A percentile compares a stretch with the other conserved stretches of the same genome.
Evolutionary conservation across 805 yeast genomes (phyloP).

Genomic region (Pichia kluyveri): DNA sequence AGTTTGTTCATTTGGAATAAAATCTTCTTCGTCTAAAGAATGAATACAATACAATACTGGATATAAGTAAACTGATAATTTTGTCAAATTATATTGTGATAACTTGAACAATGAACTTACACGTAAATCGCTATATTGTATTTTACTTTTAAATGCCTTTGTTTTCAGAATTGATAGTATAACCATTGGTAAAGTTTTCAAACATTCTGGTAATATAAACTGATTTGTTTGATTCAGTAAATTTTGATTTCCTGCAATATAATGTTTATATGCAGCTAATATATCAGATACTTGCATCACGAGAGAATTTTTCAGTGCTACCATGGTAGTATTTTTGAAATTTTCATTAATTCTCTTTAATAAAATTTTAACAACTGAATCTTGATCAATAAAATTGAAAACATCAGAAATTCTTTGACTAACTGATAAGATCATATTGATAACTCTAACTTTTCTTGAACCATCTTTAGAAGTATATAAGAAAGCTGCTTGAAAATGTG

Average conservation of each 20-base stretch:
- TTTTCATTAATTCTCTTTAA: slow-evolving; percentile 38
- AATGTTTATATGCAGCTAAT: slow-evolving; percentile 47
- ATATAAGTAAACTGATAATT: slow-evolving; percentile 57
- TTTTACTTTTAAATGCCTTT: slow-evolving; percentile 45
- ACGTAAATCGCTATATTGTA: slow-evolving; percentile 54
- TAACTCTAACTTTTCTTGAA: slow-evolving; percentile 73
- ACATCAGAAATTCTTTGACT: slow-evolving; percentile 65
- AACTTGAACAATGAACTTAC: slow-evolving; percentile 45
- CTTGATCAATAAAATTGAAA: slow-evolving; percentile 74
- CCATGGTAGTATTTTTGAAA: slow-evolving; percentile 31
- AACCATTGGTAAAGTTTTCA: slow-evolving; percentile 61
- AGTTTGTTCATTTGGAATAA: slow-evolving; percentile 33
- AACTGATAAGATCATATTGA: slow-evolving; percentile 75
- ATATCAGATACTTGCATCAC: slow-evolving; percentile 40
- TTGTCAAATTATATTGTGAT: slow-evolving; percentile 44
- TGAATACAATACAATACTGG: slow-evolving; percentile 77
- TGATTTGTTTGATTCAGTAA: slow-evolving; percentile 40
- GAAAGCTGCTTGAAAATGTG: slow-evolving; percentile 86
- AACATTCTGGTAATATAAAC: slow-evolving; percentile 72
- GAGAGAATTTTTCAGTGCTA: slow-evolving; percentile 24
- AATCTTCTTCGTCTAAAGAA: slow-evolving; percentile 49
- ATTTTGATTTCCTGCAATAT: slow-evolving; percentile 31
- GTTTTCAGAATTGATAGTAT: slow-evolving; percentile 64
- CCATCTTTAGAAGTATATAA: slow-evolving; percentile 77
- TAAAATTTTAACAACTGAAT: slow-evolving; percentile 45